phyloP scores from a whole-genome alignment of 2,329 filamentous ascomycete genomes.

The Colletotrichum sp. region DNA sequence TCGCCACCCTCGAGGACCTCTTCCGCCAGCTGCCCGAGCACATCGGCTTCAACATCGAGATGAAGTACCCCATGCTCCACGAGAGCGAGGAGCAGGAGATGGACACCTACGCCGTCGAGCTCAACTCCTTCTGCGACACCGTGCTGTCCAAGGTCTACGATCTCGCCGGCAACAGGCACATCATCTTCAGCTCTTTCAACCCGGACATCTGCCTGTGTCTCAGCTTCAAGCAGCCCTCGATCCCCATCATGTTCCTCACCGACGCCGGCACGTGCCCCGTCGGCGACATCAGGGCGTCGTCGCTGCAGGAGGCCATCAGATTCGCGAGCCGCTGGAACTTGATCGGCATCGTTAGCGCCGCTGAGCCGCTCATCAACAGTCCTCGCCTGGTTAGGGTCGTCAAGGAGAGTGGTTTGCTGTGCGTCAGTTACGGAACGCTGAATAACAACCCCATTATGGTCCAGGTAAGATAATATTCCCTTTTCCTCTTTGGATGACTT shows the following conservation, averaged over 20 bases:
- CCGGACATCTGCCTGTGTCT: constrained; percentile 94
- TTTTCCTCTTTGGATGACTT: neutral
- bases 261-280: constrained; percentile 84
- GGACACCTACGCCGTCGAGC: constrained; percentile 93
- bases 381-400: constrained; percentile 90
- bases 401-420: constrained; percentile 92
- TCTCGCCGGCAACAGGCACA: constrained; percentile 78
- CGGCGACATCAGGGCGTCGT: constrained; percentile 88
- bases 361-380: constrained; percentile 86
- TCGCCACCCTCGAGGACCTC: constrained; percentile 92
- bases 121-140: constrained; percentile 96
- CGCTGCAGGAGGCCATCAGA: constrained; percentile 91
- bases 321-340: constrained; percentile 96
- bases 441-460: constrained; percentile 91
- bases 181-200: constrained; percentile 98
- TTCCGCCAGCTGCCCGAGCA: constrained; percentile 82
- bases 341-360: constrained; percentile 87
- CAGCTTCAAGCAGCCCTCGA: constrained; percentile 96
- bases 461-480: constrained; percentile 63
- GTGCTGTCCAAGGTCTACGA: constrained; percentile 92
- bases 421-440: constrained; percentile 88
- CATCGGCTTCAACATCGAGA: constrained; percentile 97
- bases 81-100: constrained; percentile 96
- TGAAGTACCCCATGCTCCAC: constrained; percentile 98
- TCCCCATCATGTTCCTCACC: constrained; percentile 92